Base-by-base conservation (phyloP, 2,329 filamentous ascomycete genomes). In the Sporothrix mexicana region DNA sequence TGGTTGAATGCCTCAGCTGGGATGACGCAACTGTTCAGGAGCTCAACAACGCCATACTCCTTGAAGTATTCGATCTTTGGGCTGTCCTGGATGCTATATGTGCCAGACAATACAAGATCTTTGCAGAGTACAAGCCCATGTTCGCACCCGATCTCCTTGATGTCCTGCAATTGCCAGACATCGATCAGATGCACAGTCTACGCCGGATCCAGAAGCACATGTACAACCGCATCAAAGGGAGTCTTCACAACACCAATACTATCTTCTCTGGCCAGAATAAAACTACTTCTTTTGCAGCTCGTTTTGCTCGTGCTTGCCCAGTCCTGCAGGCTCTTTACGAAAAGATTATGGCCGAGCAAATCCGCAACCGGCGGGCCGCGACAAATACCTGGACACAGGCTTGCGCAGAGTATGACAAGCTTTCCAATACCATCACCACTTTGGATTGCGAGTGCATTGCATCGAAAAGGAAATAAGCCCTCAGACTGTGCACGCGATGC, bases 11-110 rank as follows among this genome's bases (percentile, higher is more conserved):
- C 74, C 76, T 82, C 0, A 73, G 76, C 3, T 83, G 86, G 72
- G 81, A 5, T 1, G 62, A 49, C 2, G 8, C 43, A 5, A 15
- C 20, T 20, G 10, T 7, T 6, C n/a, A 84, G 0, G 85, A 87
- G 67, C 82, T 86, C 30, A 85, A 83, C 75, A 89, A 88, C 41
- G 73, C 79, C 0, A 83, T 87, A 76, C 78, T 91, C 0, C 81
- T 92, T 0, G 83, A 80, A 8, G 59, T 88, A 0, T 84, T 92
- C 77, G 85, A 88, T 68, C 75, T 90, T 0, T 93, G 90, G 90
- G 77, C 86, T 2, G 76, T 78, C 1, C 83, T 91, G 78, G 91
- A 93, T 74, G 76, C 80, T 12, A 78, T 77, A n/a, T 85, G 86
- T 0, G 79, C 82, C 0, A 12, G 61, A 0, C 74, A 74, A 0